phyloP scores from a whole-genome alignment of 768 basidiomycete genomes.

The Coprinopsis cinerea region DNA sequence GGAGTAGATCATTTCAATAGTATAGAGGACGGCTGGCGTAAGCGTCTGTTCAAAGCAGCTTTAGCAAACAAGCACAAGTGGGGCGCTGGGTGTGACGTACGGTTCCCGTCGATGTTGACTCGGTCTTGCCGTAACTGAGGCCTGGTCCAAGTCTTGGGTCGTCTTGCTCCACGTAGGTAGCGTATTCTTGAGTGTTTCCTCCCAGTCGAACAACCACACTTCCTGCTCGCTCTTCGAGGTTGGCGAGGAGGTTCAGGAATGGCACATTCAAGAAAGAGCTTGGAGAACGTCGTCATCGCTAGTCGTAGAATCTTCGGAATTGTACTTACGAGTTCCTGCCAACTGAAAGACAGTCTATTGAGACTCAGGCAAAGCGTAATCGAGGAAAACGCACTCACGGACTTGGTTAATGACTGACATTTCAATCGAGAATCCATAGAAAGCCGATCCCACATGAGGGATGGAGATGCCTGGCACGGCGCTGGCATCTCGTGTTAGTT shows the following conservation, averaged over 20 bases:
- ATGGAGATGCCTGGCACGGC: constrained; percentile 20
- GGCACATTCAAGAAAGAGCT: constrained; percentile 48
- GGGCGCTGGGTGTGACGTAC: constrained; percentile 22
- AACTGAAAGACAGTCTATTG: constrained; percentile 25
- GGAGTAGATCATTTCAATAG: constrained; percentile 60
- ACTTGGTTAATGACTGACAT: constrained; percentile 56
- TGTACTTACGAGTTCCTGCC: constrained; percentile 41
- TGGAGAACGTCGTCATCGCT: not conserved
- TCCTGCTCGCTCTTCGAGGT: constrained; percentile 61
- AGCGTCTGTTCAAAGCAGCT: constrained; percentile 39
- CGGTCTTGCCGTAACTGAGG: constrained; percentile 46
- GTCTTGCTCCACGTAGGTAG: constrained; percentile 37
- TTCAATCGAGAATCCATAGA: constrained; percentile 58
- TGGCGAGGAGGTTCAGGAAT: constrained; percentile 77
- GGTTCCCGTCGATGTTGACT: constrained; percentile 28
- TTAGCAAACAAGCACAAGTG: not conserved
- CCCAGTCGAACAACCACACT: constrained; percentile 63
- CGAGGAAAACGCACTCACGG: constrained; percentile 29
- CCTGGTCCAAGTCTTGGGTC: constrained; percentile 33
- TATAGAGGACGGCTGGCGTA: constrained; percentile 64
- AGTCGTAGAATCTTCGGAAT: constrained; percentile 13
- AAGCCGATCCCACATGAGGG: constrained; percentile 16
- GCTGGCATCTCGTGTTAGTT: constrained; percentile 30
- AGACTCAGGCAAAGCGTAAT: not conserved
- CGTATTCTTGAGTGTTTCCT: constrained; percentile 76